Evolutionary conservation across 1,139 yeast species (phyloP).

Genomic region (Sugiyamaella neomexicana): DNA sequence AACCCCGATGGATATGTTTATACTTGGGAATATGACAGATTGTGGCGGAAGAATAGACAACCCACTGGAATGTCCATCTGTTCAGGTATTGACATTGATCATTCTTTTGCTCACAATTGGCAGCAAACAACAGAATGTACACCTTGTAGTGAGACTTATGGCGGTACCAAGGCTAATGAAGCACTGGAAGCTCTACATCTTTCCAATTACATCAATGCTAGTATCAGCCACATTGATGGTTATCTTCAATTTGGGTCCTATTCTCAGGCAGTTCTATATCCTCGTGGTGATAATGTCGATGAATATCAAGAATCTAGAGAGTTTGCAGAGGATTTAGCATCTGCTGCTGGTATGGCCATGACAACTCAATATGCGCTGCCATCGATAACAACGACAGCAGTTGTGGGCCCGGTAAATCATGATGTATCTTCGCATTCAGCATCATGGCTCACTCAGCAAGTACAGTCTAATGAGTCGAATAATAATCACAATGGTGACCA

Average conservation of each 20-base stretch:
- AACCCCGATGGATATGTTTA: constrained; percentile 91
- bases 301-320: constrained; percentile 14
- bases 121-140: constrained; percentile 49
- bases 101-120: constrained; percentile 56
- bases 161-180: constrained; percentile 76
- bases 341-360: constrained; percentile 63
- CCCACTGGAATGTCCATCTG: constrained; percentile 66
- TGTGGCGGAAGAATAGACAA: constrained; percentile 91
- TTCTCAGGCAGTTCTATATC: constrained; percentile 78
- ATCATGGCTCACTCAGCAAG: not conserved
- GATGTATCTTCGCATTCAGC: constrained; percentile 1
- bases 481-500: not conserved
- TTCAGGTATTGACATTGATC: constrained; percentile 83
- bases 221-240: constrained; percentile 49
- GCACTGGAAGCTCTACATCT: constrained; percentile 70
- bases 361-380: not conserved
- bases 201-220: constrained; percentile 57
- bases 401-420: not conserved
- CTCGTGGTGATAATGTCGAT: constrained; percentile 41
- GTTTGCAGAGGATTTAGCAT: constrained; percentile 31
- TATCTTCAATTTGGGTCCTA: constrained; percentile 83
- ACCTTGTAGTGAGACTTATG: constrained; percentile 64
- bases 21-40: constrained; percentile 74
- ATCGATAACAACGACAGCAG: not conserved
- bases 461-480: not conserved